Evolutionary conservation across 805 yeast species (phyloP).

Genomic region (Peterozyma toletana): DNA sequence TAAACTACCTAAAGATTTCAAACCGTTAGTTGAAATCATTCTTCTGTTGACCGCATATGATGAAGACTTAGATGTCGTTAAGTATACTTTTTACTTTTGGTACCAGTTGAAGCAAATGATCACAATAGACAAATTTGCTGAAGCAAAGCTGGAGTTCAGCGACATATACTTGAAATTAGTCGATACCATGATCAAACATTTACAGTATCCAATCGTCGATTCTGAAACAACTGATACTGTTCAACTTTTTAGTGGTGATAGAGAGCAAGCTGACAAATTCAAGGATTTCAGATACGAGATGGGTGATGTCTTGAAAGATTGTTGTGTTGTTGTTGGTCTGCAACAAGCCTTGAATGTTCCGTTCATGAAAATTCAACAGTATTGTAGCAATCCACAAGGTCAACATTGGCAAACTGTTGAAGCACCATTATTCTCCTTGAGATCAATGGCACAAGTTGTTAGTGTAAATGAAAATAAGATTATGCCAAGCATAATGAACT

Average conservation of each 20-base stretch:
- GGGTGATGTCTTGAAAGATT: constrained; percentile 96
- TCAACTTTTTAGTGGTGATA: constrained; percentile 55
- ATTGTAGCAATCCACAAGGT: constrained; percentile 20
- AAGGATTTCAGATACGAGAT: constrained; percentile 91
- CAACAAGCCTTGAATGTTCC: constrained; percentile 65
- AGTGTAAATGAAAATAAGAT: constrained; percentile 53
- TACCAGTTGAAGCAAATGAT: constrained; percentile 70
- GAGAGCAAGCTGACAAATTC: constrained; percentile 86
- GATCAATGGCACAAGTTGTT: constrained; percentile 94
- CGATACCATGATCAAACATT: constrained; percentile 54
- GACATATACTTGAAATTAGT: constrained; percentile 56
- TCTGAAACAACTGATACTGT: constrained; percentile 21
- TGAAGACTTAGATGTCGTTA: constrained; percentile 81
- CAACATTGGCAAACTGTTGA: constrained; percentile 78
- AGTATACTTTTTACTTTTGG: constrained; percentile 92
- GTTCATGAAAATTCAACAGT: constrained; percentile 45
- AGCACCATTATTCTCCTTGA: constrained; percentile 81
- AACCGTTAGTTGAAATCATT: constrained; percentile 66
- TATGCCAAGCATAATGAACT: constrained; percentile 71
- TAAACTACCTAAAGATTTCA: constrained; percentile 59
- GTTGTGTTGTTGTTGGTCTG: constrained; percentile 87
- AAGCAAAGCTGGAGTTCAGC: constrained; percentile 39
- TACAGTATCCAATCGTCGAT: constrained; percentile 59
- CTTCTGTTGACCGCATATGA: constrained; percentile 66
- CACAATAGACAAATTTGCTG: constrained; percentile 47